phyloP scores from a whole-genome alignment of 306 rosid genomes.

The Trifolium repens region DNA sequence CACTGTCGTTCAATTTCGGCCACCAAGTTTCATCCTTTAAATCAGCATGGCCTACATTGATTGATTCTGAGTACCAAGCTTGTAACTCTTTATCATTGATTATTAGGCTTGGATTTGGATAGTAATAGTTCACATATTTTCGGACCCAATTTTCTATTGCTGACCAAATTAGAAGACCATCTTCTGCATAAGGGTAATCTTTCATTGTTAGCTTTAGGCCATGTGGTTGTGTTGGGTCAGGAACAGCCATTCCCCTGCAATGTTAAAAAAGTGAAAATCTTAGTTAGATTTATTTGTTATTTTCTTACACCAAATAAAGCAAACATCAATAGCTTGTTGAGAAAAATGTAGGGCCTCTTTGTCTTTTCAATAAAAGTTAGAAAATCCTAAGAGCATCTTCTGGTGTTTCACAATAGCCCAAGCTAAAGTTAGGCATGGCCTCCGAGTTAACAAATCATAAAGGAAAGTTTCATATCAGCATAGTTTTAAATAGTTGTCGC shows the following conservation, averaged over 20 bases:
- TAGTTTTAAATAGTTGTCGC: no score
- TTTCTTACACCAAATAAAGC: slow-evolving; percentile 19
- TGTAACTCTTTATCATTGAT: slow-evolving; percentile 79
- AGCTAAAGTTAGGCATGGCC: neutral
- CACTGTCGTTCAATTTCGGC: slow-evolving; percentile 67
- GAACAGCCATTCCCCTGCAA: slow-evolving; percentile 83
- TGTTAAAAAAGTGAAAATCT: neutral
- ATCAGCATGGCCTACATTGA: slow-evolving; percentile 94
- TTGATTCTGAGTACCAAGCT: slow-evolving; percentile 83
- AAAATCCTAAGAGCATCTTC: neutral
- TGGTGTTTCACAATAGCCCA: no score
- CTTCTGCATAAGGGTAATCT: slow-evolving; percentile 92
- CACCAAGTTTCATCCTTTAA: slow-evolving; percentile 74
- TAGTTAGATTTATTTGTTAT: slow-evolving; percentile 38
- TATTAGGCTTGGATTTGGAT: slow-evolving; percentile 61
- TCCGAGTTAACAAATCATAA: neutral
- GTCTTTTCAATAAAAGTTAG: neutral
- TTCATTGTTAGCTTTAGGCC: slow-evolving; percentile 74
- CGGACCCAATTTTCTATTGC: slow-evolving; percentile 84
- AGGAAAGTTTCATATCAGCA: no score
- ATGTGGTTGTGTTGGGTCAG: slow-evolving; percentile 83
- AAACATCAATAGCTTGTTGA: neutral
- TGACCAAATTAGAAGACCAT: slow-evolving; percentile 85
- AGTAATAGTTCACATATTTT: slow-evolving; percentile 74
- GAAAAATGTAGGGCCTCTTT: slow-evolving; percentile 2